Evolutionary conservation across 371 early-diverging fungal species (phyloP).

Genomic region (Thermomucor indicae-seudaticae): DNA sequence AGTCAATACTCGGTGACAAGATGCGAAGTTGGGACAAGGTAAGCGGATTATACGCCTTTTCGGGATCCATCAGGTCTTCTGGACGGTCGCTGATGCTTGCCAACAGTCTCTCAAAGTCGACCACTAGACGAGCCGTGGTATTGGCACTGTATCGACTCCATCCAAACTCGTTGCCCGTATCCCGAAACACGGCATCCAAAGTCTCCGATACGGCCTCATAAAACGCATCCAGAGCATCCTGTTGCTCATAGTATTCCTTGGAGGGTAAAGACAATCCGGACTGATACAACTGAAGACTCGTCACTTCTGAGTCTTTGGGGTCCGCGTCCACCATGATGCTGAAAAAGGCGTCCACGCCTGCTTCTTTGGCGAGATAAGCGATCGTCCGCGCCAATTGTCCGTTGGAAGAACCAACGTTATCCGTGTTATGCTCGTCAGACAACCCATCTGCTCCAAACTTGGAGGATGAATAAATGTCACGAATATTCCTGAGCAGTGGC

Average conservation of each 20-base stretch:
- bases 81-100: slow-evolving; percentile 28
- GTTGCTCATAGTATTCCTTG: slow-evolving; percentile 51
- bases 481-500: slow-evolving; percentile 33
- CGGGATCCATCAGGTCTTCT: slow-evolving; percentile 45
- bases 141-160: slow-evolving; percentile 13
- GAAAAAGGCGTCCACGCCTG: slow-evolving; percentile 22
- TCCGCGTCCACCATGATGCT: slow-evolving; percentile 34
- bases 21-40: slow-evolving; percentile 31
- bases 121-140: slow-evolving; percentile 24
- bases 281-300: slow-evolving; percentile 39
- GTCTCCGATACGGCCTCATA: slow-evolving; percentile 30
- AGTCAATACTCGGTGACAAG: slow-evolving; percentile 19
- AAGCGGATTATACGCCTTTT: slow-evolving; percentile 47
- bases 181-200: slow-evolving; percentile 13
- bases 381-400: slow-evolving; percentile 11
- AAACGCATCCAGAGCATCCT: slow-evolving; percentile 19
- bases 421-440: neutral
- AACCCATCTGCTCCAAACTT: neutral
- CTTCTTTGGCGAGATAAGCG: slow-evolving; percentile 4
- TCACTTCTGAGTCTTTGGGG: slow-evolving; percentile 38
- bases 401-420: neutral
- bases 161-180: neutral
- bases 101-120: slow-evolving; percentile 47
- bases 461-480: slow-evolving; percentile 10
- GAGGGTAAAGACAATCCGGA: slow-evolving; percentile 53